A percentile compares a stretch with the other conserved stretches of the same genome.
phyloP scores from a whole-genome alignment of 2,329 filamentous ascomycete genomes.

The Ascochyta fabae region DNA sequence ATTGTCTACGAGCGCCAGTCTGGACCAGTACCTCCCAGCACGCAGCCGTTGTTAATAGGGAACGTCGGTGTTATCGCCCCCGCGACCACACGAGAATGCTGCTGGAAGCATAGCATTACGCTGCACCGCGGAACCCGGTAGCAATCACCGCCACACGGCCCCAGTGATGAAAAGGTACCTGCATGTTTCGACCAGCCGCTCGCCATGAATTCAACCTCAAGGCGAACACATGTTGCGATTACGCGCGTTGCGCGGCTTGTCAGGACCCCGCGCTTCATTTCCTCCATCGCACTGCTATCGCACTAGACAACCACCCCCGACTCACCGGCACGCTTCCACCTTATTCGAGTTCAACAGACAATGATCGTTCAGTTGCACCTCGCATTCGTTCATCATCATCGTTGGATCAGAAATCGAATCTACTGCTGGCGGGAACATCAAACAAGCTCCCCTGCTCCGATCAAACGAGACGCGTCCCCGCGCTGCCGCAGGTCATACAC shows the following conservation, averaged over 20 bases:
- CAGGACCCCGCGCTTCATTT: neutral
- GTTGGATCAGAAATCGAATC: neutral
- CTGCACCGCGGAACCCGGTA: neutral
- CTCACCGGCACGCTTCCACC: neutral
- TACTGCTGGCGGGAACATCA: constrained; percentile 17
- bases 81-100: neutral
- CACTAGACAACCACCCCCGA: no score
- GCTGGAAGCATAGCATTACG: neutral
- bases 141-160: neutral
- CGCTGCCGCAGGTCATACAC: constrained; percentile 15
- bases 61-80: neutral
- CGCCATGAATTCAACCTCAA: neutral
- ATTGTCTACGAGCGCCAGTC: neutral
- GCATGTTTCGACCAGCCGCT: neutral
- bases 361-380: neutral
- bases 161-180: neutral
- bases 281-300: neutral
- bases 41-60: constrained; percentile 9
- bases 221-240: constrained; percentile 3
- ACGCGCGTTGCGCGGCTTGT: neutral
- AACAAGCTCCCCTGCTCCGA: constrained; percentile 22
- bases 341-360: no score
- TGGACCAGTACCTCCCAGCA: neutral
- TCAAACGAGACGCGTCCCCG: constrained; percentile 13
- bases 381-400: neutral